These are phyloP conservation scores for Metschnikowia amazonensis DNA, from an alignment of 805 yeast genomes.

Conservation along the genomic window DNA sequence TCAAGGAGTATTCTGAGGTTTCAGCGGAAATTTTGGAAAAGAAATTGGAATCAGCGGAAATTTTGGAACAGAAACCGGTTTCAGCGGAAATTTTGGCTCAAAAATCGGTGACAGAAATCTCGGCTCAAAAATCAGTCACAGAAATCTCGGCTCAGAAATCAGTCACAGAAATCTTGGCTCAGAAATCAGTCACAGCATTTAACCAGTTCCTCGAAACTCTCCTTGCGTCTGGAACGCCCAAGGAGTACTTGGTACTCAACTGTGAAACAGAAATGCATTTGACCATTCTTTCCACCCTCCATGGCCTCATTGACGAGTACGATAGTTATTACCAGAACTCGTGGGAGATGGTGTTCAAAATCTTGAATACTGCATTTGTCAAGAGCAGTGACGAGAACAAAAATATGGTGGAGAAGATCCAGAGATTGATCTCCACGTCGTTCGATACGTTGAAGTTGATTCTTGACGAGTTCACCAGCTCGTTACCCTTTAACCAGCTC, in stretches of 20 bases:
- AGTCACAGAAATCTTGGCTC: conserved; percentile 45
- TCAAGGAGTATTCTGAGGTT: conserved; percentile 22
- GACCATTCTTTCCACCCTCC: conserved; percentile 57
- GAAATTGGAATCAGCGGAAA: no score
- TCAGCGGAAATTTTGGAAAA: no score
- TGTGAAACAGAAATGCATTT: conserved; percentile 68
- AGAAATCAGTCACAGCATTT: conserved; percentile 47
- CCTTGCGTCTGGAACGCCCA: conserved; percentile 34
- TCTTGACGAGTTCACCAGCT: conserved; percentile 76
- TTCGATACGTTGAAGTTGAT: conserved; percentile 81
- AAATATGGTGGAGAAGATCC: conserved; percentile 45
- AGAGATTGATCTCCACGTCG: conserved; percentile 57
- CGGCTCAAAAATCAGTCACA: no score
- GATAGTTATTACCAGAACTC: conserved; percentile 58
- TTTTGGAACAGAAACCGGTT: no score
- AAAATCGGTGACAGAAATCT: no score
- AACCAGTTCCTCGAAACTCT: conserved; percentile 42
- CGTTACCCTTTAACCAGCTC: conserved; percentile 64
- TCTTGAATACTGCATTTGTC: conserved; percentile 57
- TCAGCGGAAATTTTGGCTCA: no score
- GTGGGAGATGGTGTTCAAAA: conserved; percentile 70
- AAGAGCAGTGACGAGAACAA: conserved; percentile 18
- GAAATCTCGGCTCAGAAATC: conserved; percentile 46
- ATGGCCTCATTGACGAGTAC: conserved; percentile 70
- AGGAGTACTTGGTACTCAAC: conserved; percentile 45